These are phyloP conservation scores for Clonostachys rosea DNA, from an alignment of 2,329 filamentous ascomycete species.

Conservation along the genomic window DNA sequence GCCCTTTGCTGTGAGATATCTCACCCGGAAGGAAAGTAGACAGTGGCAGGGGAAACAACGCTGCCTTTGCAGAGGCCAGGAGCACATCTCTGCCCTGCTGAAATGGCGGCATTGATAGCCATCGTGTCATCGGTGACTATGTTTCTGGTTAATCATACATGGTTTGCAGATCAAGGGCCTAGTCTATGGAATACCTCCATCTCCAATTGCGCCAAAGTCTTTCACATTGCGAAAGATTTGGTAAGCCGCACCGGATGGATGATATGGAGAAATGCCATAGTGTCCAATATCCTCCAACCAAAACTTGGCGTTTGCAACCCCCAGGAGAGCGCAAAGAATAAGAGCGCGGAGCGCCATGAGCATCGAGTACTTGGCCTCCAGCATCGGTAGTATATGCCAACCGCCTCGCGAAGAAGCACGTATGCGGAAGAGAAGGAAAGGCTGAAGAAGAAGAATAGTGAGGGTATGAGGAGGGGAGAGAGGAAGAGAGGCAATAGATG, in stretches of 20 bases:
- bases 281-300: conserved; percentile 41
- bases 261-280: conserved; percentile 41
- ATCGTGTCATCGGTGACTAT: conserved; percentile 66
- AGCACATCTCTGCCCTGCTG: conserved; percentile 36
- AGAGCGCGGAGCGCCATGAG: background rate
- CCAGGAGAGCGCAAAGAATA: background rate
- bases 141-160: background rate
- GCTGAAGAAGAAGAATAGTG: too few species aligned
- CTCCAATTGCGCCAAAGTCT: conserved; percentile 32
- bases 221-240: conserved; percentile 42
- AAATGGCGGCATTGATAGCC: conserved; percentile 76
- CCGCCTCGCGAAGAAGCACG: too few species aligned
- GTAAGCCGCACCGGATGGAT: conserved; percentile 29
- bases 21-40: conserved; percentile 30
- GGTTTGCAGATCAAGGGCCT: background rate
- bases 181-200: conserved; percentile 14
- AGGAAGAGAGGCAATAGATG: too few species aligned
- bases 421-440: too few species aligned
- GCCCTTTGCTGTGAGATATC: too few species aligned
- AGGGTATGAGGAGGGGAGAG: too few species aligned
- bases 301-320: conserved; percentile 1
- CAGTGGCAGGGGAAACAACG: conserved; percentile 23
- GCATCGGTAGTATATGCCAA: too few species aligned
- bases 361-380: too few species aligned
- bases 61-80: conserved; percentile 14